These are phyloP conservation scores for Tuber borchii DNA, from an alignment of 495 filamentous ascomycete genomes.

Conservation along the genomic window DNA sequence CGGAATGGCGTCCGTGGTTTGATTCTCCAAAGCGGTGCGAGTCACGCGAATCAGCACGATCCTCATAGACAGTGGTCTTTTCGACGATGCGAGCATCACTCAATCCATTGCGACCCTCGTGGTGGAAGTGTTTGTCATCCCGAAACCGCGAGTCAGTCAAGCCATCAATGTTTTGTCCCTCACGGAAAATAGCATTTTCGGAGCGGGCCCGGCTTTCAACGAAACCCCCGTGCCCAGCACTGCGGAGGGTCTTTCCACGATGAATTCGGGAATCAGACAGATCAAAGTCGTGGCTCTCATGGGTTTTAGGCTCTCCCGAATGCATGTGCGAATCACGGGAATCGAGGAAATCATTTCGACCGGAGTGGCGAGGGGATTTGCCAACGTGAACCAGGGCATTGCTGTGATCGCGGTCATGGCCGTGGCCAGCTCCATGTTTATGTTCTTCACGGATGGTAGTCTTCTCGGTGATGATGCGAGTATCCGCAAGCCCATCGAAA, in stretches of 20 bases:
- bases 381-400: constrained; percentile 16
- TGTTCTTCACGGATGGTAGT: constrained; percentile 9
- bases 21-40: neutral
- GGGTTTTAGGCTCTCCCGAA: neutral
- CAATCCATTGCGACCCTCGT: neutral
- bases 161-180: neutral
- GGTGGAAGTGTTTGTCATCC: neutral
- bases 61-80: neutral
- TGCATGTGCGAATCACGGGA: neutral
- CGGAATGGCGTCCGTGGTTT: neutral
- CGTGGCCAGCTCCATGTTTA: constrained; percentile 9
- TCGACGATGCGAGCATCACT: neutral
- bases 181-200: neutral
- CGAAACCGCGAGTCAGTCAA: constrained; percentile 2
- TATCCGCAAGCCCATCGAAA: constrained; percentile 20
- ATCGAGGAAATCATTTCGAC: neutral
- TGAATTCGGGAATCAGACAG: constrained; percentile 1
- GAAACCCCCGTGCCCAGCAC: neutral
- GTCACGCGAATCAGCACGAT: neutral
- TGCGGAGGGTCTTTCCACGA: neutral
- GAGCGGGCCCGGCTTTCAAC: neutral
- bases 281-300: neutral
- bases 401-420: constrained; percentile 17
- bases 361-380: neutral
- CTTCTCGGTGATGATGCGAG: constrained; percentile 15